Conservation (phyloP, 805 yeast genomes). For the Sugiyamaella qingdaonensis region DNA sequence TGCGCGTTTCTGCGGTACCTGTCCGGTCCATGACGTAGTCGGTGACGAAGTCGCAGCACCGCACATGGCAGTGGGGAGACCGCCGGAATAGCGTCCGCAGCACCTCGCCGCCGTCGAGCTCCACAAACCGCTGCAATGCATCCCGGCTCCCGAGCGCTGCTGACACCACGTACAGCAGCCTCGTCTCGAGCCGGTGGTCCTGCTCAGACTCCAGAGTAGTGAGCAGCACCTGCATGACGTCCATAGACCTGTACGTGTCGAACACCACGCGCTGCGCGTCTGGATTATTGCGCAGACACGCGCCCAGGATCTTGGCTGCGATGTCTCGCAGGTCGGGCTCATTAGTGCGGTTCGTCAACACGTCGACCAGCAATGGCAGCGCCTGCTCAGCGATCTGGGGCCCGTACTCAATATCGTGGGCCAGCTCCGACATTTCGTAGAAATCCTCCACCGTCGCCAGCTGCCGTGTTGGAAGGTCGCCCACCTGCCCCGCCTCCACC, state of each 20-base stretch:
- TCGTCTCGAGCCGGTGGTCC: conserved; percentile 13
- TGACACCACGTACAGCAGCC: conserved; percentile 26
- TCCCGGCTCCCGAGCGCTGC: conserved; percentile 20
- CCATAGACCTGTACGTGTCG: not conserved
- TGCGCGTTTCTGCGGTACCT: too few species aligned
- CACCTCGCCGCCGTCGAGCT: conserved; percentile 2
- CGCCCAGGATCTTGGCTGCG: conserved; percentile 56
- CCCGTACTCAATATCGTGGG: conserved; percentile 62
- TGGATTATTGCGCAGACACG: conserved; percentile 71
- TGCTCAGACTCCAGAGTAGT: conserved; percentile 15
- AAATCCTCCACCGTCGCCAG: conserved; percentile 28
- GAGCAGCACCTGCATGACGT: conserved; percentile 1
- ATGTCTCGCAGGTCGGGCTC: conserved; percentile 39
- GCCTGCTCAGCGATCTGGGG: conserved; percentile 36
- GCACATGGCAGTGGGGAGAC: conserved; percentile 4
- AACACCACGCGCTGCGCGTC: conserved; percentile 39
- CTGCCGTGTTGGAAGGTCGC: not conserved
- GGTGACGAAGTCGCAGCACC: conserved; percentile 6
- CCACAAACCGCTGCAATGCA: conserved; percentile 19
- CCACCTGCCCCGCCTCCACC: conserved; percentile 1
- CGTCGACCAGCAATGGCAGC: conserved; percentile 22
- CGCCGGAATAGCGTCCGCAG: not conserved
- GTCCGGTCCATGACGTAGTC: not conserved
- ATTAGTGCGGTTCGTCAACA: conserved; percentile 17
- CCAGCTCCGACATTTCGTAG: conserved; percentile 47